phyloP scores from a whole-genome alignment of 495 filamentous ascomycete genomes.

The Penicillium chermesinum region DNA sequence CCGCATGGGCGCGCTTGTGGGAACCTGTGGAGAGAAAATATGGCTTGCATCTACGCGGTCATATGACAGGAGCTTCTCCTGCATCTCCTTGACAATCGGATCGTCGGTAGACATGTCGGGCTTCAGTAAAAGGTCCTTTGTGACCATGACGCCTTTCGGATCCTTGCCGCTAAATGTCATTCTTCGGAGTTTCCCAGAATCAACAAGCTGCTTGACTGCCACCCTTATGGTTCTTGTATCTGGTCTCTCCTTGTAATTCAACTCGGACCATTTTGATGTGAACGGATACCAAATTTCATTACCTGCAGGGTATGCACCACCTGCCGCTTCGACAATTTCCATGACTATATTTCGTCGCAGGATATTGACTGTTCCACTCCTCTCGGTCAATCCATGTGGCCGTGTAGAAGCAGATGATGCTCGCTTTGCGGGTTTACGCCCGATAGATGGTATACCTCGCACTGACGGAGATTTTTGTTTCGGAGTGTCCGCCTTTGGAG shows the following conservation, averaged over 20 bases:
- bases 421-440: no score
- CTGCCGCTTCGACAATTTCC: conserved; percentile 62
- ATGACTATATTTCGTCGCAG: conserved; percentile 60
- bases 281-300: conserved; percentile 70
- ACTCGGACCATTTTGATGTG: conserved; percentile 53
- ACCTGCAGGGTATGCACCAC: conserved; percentile 70
- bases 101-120: conserved; percentile 45
- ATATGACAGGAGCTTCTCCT: conserved; percentile 45
- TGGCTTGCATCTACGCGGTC: conserved; percentile 15
- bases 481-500: not conserved
- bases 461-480: not conserved
- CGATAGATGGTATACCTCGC: not conserved
- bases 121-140: conserved; percentile 49
- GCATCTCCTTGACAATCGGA: conserved; percentile 46
- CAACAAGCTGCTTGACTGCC: conserved; percentile 57
- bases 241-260: conserved; percentile 38
- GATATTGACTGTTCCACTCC: conserved; percentile 42
- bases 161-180: conserved; percentile 59
- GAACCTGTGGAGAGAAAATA: conserved; percentile 32
- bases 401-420: not conserved
- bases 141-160: conserved; percentile 48
- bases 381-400: conserved; percentile 10
- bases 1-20: conserved; percentile 16
- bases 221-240: conserved; percentile 48
- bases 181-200: conserved; percentile 53